Percentiles rank a stretch among this genome's conserved stretches.
Evolutionary conservation across 129 eudicot species (phyloP).

Genomic region (Pittosporum tobira): DNA sequence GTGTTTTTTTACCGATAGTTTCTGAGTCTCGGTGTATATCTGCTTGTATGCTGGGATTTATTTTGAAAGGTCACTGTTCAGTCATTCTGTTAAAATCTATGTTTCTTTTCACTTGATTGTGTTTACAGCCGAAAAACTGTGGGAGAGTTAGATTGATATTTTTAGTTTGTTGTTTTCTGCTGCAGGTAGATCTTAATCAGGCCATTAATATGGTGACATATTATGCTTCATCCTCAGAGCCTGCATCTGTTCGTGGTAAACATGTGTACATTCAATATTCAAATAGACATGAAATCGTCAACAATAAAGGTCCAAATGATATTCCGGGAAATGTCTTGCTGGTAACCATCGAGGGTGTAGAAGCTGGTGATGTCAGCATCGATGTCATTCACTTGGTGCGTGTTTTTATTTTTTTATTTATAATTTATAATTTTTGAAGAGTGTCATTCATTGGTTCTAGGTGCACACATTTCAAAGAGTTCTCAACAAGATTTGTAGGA

Average conservation of each 20-base stretch:
- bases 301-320: constrained; percentile 54
- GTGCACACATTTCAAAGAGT: not conserved
- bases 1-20: not conserved
- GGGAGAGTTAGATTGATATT: not conserved
- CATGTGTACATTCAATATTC: constrained; percentile 56
- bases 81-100: not conserved
- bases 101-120: not conserved
- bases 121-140: not conserved
- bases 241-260: constrained; percentile 58
- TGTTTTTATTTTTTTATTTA: not conserved
- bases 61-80: not conserved
- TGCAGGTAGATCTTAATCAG: constrained; percentile 61
- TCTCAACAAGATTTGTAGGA: not conserved
- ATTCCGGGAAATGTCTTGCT: constrained; percentile 66
- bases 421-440: no score
- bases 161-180: not conserved
- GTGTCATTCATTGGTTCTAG: no score
- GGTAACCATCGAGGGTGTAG: constrained; percentile 59
- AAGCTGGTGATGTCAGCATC: constrained; percentile 56
- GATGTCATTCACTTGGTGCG: constrained; percentile 63
- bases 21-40: no score
- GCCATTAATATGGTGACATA: constrained; percentile 59
- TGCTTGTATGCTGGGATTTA: not conserved
- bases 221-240: constrained; percentile 66
- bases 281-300: constrained; percentile 56